A percentile compares a stretch with the other conserved stretches of the same genome.
phyloP scores from a whole-genome alignment of 2,329 filamentous ascomycete genomes.

The Verruconis gallopava region DNA sequence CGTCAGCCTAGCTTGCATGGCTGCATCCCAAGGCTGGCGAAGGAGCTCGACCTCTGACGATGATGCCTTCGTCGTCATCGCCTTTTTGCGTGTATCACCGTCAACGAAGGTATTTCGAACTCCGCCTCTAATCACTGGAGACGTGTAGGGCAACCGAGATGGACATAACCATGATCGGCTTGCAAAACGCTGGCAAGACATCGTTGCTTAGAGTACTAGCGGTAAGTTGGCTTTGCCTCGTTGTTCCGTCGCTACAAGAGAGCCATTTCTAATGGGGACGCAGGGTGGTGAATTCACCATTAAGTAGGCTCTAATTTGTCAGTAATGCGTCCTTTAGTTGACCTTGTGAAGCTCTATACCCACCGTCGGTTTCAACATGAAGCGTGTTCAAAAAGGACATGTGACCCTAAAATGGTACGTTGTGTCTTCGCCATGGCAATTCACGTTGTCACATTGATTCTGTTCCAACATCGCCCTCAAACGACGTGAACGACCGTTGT shows the following conservation, averaged over 20 bases:
- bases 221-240: slow-evolving; percentile 46
- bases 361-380: slow-evolving; percentile 98
- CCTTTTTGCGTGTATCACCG: background rate
- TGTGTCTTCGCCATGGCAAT: slow-evolving; percentile 11
- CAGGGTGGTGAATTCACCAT: slow-evolving; percentile 97
- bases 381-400: slow-evolving; percentile 93
- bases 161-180: slow-evolving; percentile 97
- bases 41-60: background rate
- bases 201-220: slow-evolving; percentile 86
- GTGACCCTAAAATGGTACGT: slow-evolving; percentile 87
- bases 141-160: slow-evolving; percentile 82
- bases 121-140: slow-evolving; percentile 3
- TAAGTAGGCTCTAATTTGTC: slow-evolving; percentile 56
- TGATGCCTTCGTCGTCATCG: background rate
- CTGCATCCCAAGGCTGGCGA: too few species aligned
- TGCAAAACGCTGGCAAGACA: slow-evolving; percentile 97
- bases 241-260: background rate
- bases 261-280: slow-evolving; percentile 12
- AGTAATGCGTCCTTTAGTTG: background rate
- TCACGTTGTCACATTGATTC: too few species aligned
- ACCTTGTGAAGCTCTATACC: slow-evolving; percentile 69
- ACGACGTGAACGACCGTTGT: background rate
- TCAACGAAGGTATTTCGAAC: background rate
- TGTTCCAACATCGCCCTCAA: too few species aligned
- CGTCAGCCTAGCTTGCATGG: too few species aligned